Percentiles rank a stretch among this genome's conserved stretches.
phyloP scores from a whole-genome alignment of 768 basidiomycete genomes.

The Solioccasus polychromus region DNA sequence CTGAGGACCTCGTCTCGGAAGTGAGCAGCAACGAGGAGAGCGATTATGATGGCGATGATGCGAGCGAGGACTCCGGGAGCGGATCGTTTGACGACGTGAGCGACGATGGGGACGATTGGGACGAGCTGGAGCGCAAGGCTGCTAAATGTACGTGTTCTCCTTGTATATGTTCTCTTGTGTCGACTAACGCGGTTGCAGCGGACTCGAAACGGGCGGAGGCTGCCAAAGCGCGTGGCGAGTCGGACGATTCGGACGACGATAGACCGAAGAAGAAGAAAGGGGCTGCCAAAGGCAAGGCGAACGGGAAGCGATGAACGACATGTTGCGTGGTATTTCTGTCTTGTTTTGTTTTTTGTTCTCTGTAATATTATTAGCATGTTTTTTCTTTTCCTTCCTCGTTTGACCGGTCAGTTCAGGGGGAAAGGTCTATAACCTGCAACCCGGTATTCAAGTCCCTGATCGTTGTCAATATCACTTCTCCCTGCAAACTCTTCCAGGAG shows the following conservation, averaged over 20 bases:
- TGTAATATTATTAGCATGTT: no score
- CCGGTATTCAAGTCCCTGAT: no score
- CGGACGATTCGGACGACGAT: constrained; percentile 52
- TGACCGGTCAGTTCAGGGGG: no score
- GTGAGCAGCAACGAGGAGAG: constrained; percentile 52
- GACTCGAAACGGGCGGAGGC: constrained; percentile 48
- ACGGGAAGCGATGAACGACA: constrained; percentile 38
- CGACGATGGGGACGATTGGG: constrained; percentile 91
- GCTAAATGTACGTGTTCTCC: constrained; percentile 62
- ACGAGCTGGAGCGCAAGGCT: constrained; percentile 89
- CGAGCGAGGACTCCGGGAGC: constrained; percentile 56
- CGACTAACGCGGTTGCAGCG: constrained; percentile 31
- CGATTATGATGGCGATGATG: constrained; percentile 51
- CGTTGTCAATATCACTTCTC: no score
- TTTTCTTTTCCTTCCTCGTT: no score
- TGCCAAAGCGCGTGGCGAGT: constrained; percentile 39
- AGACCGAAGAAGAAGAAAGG: constrained; percentile 45
- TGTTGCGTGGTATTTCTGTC: no score
- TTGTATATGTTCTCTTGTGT: not conserved
- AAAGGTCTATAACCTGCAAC: no score
- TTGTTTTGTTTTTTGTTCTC: no score
- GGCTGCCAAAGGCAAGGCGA: constrained; percentile 38
- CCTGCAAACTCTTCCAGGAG: no score
- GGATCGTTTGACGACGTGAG: constrained; percentile 64
- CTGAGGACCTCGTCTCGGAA: constrained; percentile 40